Evolutionary conservation across 208 protist genomes (phyloP), one percentile per base, ranked within the genome.

Genomic region (Strigomonas galati): DNA sequence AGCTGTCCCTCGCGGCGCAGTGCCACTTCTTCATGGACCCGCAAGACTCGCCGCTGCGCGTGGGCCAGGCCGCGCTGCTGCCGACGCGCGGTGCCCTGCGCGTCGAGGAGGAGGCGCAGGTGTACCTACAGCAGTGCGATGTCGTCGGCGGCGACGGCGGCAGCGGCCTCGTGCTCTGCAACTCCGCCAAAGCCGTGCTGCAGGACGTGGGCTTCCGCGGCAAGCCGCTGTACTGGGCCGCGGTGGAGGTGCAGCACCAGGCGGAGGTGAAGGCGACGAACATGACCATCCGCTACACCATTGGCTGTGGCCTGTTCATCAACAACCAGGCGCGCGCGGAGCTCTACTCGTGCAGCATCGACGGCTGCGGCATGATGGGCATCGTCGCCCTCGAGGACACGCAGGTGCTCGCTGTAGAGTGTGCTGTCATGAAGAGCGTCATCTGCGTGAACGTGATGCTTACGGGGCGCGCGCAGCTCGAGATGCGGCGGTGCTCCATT

Each of bases 271-370:
- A 23, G 6, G 23, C 71, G 26, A n/a, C 57, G 40, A 62, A 68
- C 56, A 58, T 51, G 21, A 79, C 65, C 62, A 74, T 84, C 26
- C 21, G 31, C 24, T 59, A 66, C 14, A 56, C 77, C 15, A 55
- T 79, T n/a, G 69, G 78, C 43, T 77, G 72, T 21, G 78, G 78
- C 37, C 58, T 79, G 15, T 49, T 77, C 32, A 64, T 73, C 12
- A 14, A n/a, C 5, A 67, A 70, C 27, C 2, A 23, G 46, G 63
- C 67, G 7, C 19, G 15, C 12, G 69, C 60, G 0, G 49, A 14
- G 6, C 31, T 84, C n/a, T 27, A 69, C 59, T 68, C 53, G 3
- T 69, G 52, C 14, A 28, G 72, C 15, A 32, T 84, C 19, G 63
- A 72, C 37, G 62, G 69, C 23, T 84, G 78, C 44, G 78, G 78